Evolutionary conservation across 1,284 basidiomycete species (phyloP), one percentile per base, ranked within the genome.

Genomic region (Pseudomicrostroma phylloplanum): DNA sequence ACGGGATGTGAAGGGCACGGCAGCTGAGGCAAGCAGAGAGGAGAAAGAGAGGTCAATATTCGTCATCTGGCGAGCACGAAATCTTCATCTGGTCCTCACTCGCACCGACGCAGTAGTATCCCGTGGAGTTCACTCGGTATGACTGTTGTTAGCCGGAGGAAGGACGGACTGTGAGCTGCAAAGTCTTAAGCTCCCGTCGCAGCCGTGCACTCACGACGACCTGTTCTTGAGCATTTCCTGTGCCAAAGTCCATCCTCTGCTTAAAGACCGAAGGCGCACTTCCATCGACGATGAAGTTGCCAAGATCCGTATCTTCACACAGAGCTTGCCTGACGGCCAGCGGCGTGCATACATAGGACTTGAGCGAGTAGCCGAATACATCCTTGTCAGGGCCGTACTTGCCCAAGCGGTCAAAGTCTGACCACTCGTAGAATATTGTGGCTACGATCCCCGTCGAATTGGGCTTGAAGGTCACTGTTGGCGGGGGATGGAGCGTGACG

Each of bases 341-440:
- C 8, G 55, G 63, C 21, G 65, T 72, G 66, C 61, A 77, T 36
- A 98, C 86, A 74, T 92, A 98, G 39, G 89, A 91, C 58, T 67
- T 69, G 56, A 69, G 55, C 65, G 73, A 61, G 59, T 66, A 66
- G 36, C 74, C 58, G 77, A 80, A 79, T 6, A 71, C 67, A 56
- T 81, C 80, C 42, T 60, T 49, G 1, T 75, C 67, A 17, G 62
- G 49, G 1, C 62, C 62, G n/a, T 80, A 74, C 26, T 81, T 89
- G 40, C 94, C 94, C 12, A 98, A 83, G 75, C 89, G 91, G 59
- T 83, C 81, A 56, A 88, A 87, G 76, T 98, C 94, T 36, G 83
- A 78, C 90, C 92, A 97, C 80, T 98, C 94, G 79, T 97, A 98
- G 55, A 98, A 87, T 61, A 96, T 88, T 82, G 94, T 87, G 17